These are phyloP conservation scores for Penstemon davidsonii DNA, from an alignment of 257 asterid genomes.

Conservation along the genomic window DNA sequence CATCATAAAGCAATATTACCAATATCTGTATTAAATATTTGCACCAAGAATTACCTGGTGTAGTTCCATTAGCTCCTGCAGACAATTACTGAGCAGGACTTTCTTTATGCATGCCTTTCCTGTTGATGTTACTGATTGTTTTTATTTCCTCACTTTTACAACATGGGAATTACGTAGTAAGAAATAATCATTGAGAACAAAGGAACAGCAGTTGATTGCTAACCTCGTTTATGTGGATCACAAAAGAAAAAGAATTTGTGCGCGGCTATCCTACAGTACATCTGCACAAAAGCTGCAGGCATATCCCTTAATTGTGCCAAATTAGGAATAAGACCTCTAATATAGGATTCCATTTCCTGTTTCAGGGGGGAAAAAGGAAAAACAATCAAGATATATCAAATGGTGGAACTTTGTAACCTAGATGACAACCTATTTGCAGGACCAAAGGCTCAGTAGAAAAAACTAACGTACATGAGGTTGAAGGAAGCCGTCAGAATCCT, in stretches of 20 bases:
- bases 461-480: slow-evolving; percentile 79
- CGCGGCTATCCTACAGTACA: slow-evolving; percentile 99
- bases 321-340: slow-evolving; percentile 96
- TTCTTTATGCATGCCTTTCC: slow-evolving; percentile 99
- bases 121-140: slow-evolving; percentile 36
- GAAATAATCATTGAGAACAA: slow-evolving; percentile 7
- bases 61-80: slow-evolving; percentile 97
- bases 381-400: not conserved
- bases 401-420: slow-evolving; percentile 12
- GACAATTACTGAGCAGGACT: slow-evolving; percentile 95
- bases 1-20: not conserved
- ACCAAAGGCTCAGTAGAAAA: slow-evolving; percentile 29
- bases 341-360: slow-evolving; percentile 97
- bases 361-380: slow-evolving; percentile 11
- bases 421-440: slow-evolving; percentile 10
- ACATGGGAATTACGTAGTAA: not conserved
- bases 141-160: slow-evolving; percentile 24
- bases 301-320: slow-evolving; percentile 92
- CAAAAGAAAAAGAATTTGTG: slow-evolving; percentile 99
- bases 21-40: slow-evolving; percentile 6
- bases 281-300: slow-evolving; percentile 91
- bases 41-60: slow-evolving; percentile 70
- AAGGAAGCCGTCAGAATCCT: slow-evolving; percentile 98
- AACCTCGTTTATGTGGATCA: slow-evolving; percentile 98
- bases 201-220: slow-evolving; percentile 15